Evolutionary conservation across 768 basidiomycete genomes (phyloP).

Genomic region (Boletus vinaceobasis): DNA sequence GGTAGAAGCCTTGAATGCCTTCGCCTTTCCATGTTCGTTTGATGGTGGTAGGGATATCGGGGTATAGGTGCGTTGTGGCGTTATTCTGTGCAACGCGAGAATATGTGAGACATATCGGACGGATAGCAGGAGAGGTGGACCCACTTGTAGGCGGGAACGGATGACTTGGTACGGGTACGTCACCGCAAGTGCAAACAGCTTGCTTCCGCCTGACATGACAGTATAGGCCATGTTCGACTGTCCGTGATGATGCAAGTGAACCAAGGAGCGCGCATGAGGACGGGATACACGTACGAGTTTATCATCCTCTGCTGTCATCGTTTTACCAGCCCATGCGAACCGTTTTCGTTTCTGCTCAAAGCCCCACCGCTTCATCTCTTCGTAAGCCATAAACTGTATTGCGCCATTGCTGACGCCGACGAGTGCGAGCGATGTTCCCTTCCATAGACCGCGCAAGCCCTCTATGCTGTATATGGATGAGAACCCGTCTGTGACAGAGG

Average conservation of each 20-base stretch:
- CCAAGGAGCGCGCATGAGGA: neutral
- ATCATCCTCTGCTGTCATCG: slow-evolving; percentile 71
- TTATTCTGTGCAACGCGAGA: slow-evolving; percentile 48
- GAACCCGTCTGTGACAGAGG: slow-evolving; percentile 56
- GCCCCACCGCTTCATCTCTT: slow-evolving; percentile 90
- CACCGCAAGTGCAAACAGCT: slow-evolving; percentile 72
- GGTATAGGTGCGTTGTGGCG: slow-evolving; percentile 64
- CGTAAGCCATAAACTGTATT: slow-evolving; percentile 93
- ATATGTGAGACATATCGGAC: neutral
- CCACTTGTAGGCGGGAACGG: slow-evolving; percentile 87
- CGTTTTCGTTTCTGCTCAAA: slow-evolving; percentile 72
- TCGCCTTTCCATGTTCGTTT: slow-evolving; percentile 78
- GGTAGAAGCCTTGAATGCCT: slow-evolving; percentile 85
- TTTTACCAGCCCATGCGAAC: slow-evolving; percentile 55
- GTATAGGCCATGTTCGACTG: slow-evolving; percentile 93
- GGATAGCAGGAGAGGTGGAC: slow-evolving; percentile 8
- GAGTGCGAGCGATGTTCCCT: slow-evolving; percentile 83
- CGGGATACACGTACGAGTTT: slow-evolving; percentile 64
- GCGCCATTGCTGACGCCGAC: slow-evolving; percentile 94
- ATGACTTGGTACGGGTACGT: slow-evolving; percentile 99
- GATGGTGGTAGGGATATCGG: slow-evolving; percentile 79
- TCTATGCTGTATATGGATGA: slow-evolving; percentile 67
- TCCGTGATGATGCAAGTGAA: neutral
- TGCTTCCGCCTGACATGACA: slow-evolving; percentile 87
- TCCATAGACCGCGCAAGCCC: slow-evolving; percentile 77